Conservation (phyloP, 768 basidiomycete species). For the Candolleomyces efflorescens region DNA sequence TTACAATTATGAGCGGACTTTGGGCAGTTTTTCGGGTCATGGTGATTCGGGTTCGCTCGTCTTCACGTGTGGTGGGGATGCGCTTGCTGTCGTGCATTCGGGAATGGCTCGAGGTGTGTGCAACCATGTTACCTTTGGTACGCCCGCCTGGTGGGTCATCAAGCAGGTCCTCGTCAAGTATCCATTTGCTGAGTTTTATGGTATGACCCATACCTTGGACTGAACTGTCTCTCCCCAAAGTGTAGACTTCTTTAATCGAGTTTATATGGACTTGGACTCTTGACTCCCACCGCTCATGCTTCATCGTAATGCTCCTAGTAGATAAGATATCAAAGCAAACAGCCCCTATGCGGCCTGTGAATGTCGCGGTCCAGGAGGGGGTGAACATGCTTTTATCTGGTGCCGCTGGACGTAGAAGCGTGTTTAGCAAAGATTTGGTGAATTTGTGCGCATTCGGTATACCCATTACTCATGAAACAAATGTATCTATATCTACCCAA, state of each 20-base stretch:
- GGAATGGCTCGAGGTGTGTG: slow-evolving; percentile 29
- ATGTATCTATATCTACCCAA: background rate
- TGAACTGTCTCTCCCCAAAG: too few relatives aligned
- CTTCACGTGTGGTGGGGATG: slow-evolving; percentile 25
- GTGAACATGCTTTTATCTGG: slow-evolving; percentile 56
- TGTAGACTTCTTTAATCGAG: too few relatives aligned
- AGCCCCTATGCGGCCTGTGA: slow-evolving; percentile 75
- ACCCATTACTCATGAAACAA: background rate
- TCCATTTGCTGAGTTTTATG: slow-evolving; percentile 50
- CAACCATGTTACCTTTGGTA: slow-evolving; percentile 42
- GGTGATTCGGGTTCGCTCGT: slow-evolving; percentile 42
- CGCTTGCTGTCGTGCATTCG: slow-evolving; percentile 36
- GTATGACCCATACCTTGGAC: slow-evolving; percentile 28
- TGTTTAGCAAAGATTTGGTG: slow-evolving; percentile 63
- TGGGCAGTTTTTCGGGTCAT: slow-evolving; percentile 27
- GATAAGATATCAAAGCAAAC: too few relatives aligned
- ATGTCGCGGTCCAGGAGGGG: slow-evolving; percentile 70
- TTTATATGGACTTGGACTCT: too few relatives aligned
- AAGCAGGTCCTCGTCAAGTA: slow-evolving; percentile 48
- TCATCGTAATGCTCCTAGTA: too few relatives aligned
- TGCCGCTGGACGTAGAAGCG: slow-evolving; percentile 42
- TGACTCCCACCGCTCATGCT: too few relatives aligned
- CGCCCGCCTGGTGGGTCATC: slow-evolving; percentile 35
- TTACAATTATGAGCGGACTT: slow-evolving; percentile 27
- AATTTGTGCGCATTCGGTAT: too few relatives aligned